Percentiles rank a stretch among this genome's conserved stretches.
Conservation (phyloP, 371 early-diverging fungal species). For the Actinomortierella ambigua region DNA sequence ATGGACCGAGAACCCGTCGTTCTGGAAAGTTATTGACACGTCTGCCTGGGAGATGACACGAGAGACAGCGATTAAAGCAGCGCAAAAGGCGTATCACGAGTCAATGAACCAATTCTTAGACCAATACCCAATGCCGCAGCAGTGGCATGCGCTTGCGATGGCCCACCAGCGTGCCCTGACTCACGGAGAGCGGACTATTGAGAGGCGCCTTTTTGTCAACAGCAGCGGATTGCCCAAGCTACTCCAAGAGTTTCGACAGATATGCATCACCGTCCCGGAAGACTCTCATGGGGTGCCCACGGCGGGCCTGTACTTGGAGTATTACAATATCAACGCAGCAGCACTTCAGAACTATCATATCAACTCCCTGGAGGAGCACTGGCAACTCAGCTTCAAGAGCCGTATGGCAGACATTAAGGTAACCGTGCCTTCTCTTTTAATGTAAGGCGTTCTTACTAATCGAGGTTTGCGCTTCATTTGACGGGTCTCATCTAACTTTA, state of each 20-base stretch:
- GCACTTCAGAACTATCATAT: slow-evolving; percentile 31
- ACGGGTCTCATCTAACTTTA: too few relatives aligned
- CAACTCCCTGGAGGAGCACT: slow-evolving; percentile 20
- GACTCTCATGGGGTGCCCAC: slow-evolving; percentile 12
- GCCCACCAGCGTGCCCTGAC: slow-evolving; percentile 27
- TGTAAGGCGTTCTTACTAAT: too few relatives aligned
- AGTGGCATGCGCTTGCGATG: slow-evolving; percentile 35
- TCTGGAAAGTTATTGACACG: too few relatives aligned
- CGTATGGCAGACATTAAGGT: slow-evolving; percentile 29
- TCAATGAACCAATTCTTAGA: slow-evolving; percentile 33
- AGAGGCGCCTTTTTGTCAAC: slow-evolving; percentile 5
- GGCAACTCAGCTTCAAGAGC: slow-evolving; percentile 22
- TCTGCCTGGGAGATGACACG: too few relatives aligned
- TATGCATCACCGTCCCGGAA: slow-evolving; percentile 14
- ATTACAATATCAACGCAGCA: slow-evolving; percentile 24
- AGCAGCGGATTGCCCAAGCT: not conserved
- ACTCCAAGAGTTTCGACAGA: slow-evolving; percentile 15
- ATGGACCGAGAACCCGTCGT: too few relatives aligned
- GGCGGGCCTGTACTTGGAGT: slow-evolving; percentile 29
- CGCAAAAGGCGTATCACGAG: slow-evolving; percentile 13
- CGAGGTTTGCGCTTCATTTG: too few relatives aligned
- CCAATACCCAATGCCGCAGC: slow-evolving; percentile 20
- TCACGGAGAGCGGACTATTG: slow-evolving; percentile 21
- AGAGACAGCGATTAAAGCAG: too few relatives aligned
- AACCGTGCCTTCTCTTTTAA: not conserved